Percentiles rank a stretch among this genome's conserved stretches.
Conservation (phyloP, 1,139 yeast species). For the Debaryomyces udenii region DNA sequence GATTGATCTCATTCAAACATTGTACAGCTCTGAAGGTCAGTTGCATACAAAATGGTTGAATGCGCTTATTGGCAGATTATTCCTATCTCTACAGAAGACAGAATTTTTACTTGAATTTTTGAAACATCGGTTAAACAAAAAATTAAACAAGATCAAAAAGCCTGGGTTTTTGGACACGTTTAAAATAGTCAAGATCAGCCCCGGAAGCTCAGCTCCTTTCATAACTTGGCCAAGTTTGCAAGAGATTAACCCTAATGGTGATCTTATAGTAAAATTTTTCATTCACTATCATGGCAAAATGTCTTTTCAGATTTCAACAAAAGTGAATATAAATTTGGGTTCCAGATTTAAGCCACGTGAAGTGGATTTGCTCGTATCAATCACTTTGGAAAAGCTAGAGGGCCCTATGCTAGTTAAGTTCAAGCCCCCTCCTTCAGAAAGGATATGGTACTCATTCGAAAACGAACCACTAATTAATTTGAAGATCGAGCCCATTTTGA, state of each 20-base stretch:
- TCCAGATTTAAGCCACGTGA: conserved; percentile 76
- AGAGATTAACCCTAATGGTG: conserved; percentile 81
- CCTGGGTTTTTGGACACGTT: conserved; percentile 90
- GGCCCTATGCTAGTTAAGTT: conserved; percentile 73
- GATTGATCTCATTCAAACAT: conserved; percentile 70
- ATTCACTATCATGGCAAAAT: conserved; percentile 74
- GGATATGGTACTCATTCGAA: conserved; percentile 90
- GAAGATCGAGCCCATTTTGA: conserved; percentile 83
- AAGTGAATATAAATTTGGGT: conserved; percentile 72
- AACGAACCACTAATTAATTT: conserved; percentile 74
- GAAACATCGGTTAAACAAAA: conserved; percentile 62
- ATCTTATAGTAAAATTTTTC: conserved; percentile 61
- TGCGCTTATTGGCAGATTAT: conserved; percentile 80
- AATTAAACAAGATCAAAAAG: conserved; percentile 74
- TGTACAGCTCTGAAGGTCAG: conserved; percentile 83
- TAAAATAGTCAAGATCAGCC: conserved; percentile 67
- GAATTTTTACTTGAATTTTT: conserved; percentile 61
- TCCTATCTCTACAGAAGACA: conserved; percentile 75
- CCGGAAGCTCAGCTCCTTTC: conserved; percentile 82
- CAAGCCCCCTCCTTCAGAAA: conserved; percentile 88
- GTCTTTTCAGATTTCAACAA: conserved; percentile 77
- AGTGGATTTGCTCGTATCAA: conserved; percentile 73
- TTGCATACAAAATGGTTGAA: conserved; percentile 87
- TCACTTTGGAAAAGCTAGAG: conserved; percentile 65
- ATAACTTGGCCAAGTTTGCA: conserved; percentile 71